Evolutionary conservation across 441 rosid species (phyloP).

Genomic region (Iberis amara): DNA sequence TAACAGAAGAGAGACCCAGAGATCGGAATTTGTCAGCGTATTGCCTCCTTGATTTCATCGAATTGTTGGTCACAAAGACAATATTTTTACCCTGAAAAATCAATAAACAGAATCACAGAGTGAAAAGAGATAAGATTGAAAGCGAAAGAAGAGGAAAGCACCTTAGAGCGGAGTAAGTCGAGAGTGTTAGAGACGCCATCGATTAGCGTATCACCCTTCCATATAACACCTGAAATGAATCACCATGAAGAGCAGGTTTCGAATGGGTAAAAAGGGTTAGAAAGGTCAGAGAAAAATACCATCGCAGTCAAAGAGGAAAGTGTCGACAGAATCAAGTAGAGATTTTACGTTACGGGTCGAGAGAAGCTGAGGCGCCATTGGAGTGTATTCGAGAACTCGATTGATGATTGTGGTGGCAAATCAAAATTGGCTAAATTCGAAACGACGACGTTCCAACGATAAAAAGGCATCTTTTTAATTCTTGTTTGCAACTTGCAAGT

Average conservation of each 20-base stretch:
- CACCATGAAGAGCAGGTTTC: neutral
- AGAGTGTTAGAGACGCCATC: conserved; percentile 62
- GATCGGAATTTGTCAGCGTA: conserved; percentile 60
- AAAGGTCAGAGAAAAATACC: conserved; percentile 31
- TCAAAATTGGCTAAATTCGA: neutral
- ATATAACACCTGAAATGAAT: conserved; percentile 59
- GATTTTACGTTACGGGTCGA: conserved; percentile 35
- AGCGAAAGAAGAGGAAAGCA: neutral
- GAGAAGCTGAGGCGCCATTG: conserved; percentile 44
- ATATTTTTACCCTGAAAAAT: conserved; percentile 62
- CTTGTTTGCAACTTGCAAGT: no score
- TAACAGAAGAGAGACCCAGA: conserved; percentile 61
- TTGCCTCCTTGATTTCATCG: conserved; percentile 70
- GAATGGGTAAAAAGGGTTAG: no score
- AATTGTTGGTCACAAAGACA: conserved; percentile 81
- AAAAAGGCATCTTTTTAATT: neutral
- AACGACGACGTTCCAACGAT: neutral
- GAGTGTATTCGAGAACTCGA: neutral
- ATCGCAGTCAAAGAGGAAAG: conserved; percentile 90
- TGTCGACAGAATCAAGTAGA: conserved; percentile 72
- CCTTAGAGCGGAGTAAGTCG: conserved; percentile 71
- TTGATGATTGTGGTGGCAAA: neutral
- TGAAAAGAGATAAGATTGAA: neutral
- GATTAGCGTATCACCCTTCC: conserved; percentile 83
- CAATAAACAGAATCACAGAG: neutral